Percentiles rank a stretch among this genome's conserved stretches.
These are phyloP conservation scores for Neltuma alba DNA, from an alignment of 306 rosid species.

Conservation along the genomic window DNA sequence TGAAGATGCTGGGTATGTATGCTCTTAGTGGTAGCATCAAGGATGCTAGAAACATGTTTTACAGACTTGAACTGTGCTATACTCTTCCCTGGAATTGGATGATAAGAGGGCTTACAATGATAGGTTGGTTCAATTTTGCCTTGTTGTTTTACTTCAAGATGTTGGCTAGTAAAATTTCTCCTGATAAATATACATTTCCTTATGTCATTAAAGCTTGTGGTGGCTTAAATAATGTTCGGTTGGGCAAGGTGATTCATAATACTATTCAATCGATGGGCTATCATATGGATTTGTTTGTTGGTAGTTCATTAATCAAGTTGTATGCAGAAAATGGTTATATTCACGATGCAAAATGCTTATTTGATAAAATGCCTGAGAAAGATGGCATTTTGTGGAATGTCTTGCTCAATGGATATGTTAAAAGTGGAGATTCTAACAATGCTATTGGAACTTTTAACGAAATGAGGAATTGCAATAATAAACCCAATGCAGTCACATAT, in stretches of 20 bases:
- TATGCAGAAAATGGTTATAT: constrained; percentile 67
- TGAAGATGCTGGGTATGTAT: constrained; percentile 66
- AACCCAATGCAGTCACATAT: constrained; percentile 62
- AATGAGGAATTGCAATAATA: constrained; percentile 49
- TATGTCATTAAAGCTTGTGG: constrained; percentile 79
- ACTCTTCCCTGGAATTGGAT: constrained; percentile 84
- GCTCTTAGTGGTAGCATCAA: constrained; percentile 58
- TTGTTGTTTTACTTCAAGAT: constrained; percentile 78
- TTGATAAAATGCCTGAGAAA: constrained; percentile 65
- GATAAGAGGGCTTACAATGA: constrained; percentile 66
- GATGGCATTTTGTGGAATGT: constrained; percentile 80
- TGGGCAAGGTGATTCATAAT: constrained; percentile 62
- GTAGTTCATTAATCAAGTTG: constrained; percentile 71
- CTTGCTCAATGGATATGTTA: constrained; percentile 73
- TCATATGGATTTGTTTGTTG: constrained; percentile 65
- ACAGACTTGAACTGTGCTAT: constrained; percentile 49
- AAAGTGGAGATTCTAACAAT: constrained; percentile 53
- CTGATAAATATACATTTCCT: constrained; percentile 90
- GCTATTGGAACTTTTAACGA: constrained; percentile 54
- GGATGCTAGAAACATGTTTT: constrained; percentile 67
- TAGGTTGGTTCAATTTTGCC: constrained; percentile 62
- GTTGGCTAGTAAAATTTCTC: constrained; percentile 64
- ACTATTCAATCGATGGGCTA: constrained; percentile 52
- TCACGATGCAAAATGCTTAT: constrained; percentile 59
- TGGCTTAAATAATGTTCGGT: constrained; percentile 56